Evolutionary conservation across 73 alveolate species (phyloP).

Genomic region (Paramecium pentaurelia): DNA sequence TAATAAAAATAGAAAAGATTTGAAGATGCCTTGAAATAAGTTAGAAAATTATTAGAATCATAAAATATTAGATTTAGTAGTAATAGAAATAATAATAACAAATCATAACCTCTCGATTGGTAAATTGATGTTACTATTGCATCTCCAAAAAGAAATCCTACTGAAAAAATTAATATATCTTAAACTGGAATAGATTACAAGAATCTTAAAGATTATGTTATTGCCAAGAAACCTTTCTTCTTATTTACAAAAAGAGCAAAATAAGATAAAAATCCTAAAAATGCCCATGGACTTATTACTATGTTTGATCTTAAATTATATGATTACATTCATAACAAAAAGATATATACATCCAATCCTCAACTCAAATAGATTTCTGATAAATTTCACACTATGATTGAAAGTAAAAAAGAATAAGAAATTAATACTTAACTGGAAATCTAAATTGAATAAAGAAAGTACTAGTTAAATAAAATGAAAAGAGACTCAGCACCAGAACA

Average conservation of each 20-base stretch:
- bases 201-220: neutral
- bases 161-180: neutral
- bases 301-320: constrained; percentile 12
- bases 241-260: neutral
- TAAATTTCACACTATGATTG: constrained; percentile 5
- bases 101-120: constrained; percentile 12
- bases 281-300: constrained; percentile 15
- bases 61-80: constrained; percentile 6
- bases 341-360: neutral
- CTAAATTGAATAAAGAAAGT: neutral
- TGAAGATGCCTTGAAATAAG: constrained; percentile 27
- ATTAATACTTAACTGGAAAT: neutral
- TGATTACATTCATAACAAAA: constrained; percentile 19
- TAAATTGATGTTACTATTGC: constrained; percentile 2
- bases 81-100: neutral
- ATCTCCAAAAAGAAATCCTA: neutral
- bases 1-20: neutral
- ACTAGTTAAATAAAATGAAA: neutral
- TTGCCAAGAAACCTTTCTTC: neutral
- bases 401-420: neutral
- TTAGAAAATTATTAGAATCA: neutral
- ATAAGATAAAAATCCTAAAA: neutral
- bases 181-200: neutral
- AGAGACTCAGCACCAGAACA: neutral
- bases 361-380: neutral